Evolutionary conservation across 2,329 filamentous ascomycete species (phyloP).

Genomic region (Dryadomyces quercivorus): DNA sequence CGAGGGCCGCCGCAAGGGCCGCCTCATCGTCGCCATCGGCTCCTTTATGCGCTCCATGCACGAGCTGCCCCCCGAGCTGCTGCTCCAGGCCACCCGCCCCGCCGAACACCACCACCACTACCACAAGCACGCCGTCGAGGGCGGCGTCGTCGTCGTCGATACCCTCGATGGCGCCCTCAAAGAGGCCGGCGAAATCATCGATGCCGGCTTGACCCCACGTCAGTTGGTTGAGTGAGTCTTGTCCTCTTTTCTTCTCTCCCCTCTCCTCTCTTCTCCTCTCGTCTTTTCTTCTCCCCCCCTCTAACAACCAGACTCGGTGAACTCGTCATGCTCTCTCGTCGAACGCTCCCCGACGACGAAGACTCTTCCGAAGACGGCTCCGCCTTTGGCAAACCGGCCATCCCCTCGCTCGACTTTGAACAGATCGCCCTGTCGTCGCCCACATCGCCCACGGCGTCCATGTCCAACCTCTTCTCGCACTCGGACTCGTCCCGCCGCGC

Average conservation of each 20-base stretch:
- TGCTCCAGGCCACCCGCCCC: conserved; percentile 45
- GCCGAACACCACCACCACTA: conserved; percentile 41
- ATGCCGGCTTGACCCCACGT: conserved; percentile 57
- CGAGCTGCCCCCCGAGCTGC: conserved; percentile 67
- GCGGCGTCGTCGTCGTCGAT: conserved; percentile 58
- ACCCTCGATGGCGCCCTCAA: conserved; percentile 67
- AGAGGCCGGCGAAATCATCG: conserved; percentile 78
- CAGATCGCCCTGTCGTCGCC: conserved; percentile 4
- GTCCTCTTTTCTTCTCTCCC: not conserved
- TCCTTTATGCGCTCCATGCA: conserved; percentile 62
- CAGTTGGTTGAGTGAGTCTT: conserved; percentile 71
- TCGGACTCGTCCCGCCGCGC: conserved; percentile 15
- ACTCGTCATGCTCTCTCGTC: conserved; percentile 48
- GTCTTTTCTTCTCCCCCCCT: not conserved
- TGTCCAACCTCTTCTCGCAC: conserved; percentile 25
- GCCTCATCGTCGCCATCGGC: conserved; percentile 62
- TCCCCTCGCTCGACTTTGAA: conserved; percentile 5
- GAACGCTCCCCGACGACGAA: conserved; percentile 27
- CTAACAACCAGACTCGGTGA: conserved; percentile 72
- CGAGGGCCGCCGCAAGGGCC: conserved; percentile 56
- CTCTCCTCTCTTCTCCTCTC: conserved; percentile 1
- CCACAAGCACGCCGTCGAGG: conserved; percentile 53
- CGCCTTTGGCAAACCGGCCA: not conserved
- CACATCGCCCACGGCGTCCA: conserved; percentile 20
- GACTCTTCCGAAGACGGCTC: conserved; percentile 12